Conservation (phyloP, 116 monocot species). For the Papilionanthe hybrid region DNA sequence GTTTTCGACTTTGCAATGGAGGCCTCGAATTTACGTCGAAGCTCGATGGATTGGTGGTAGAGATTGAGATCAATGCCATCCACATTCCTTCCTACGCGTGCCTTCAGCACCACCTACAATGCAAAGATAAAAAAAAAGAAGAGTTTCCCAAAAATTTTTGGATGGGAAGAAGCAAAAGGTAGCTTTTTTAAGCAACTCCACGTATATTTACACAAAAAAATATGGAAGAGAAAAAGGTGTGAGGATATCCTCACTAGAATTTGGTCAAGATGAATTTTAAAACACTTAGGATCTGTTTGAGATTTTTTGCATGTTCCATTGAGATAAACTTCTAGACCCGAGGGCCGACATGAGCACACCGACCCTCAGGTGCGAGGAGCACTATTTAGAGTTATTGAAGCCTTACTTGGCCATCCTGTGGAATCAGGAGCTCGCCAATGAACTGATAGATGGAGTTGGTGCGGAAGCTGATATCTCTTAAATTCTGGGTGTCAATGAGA, state of each 20-base stretch:
- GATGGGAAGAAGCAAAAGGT: not conserved
- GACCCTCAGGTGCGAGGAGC: not conserved
- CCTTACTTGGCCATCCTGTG: constrained; percentile 48
- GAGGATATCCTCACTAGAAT: too few species aligned
- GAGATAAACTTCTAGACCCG: not conserved
- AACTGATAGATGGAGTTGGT: constrained; percentile 73
- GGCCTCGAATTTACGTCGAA: constrained; percentile 62
- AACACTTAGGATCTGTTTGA: too few species aligned
- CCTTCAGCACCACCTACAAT: constrained; percentile 48
- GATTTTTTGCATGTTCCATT: too few species aligned
- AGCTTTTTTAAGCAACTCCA: not conserved
- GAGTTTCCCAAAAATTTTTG: not conserved
- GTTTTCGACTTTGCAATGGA: constrained; percentile 18
- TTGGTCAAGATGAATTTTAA: too few species aligned
- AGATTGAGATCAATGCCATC: constrained; percentile 89
- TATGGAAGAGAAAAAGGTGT: too few species aligned
- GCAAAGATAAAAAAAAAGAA: constrained; percentile 1
- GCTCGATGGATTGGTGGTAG: constrained; percentile 67
- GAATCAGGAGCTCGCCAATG: constrained; percentile 78
- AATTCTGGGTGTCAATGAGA: constrained; percentile 58
- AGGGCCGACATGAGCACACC: not conserved
- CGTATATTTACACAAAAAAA: too few species aligned
- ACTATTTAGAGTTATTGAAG: not conserved
- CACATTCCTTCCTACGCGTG: constrained; percentile 81
- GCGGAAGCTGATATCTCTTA: constrained; percentile 52